phyloP scores from a whole-genome alignment of 2,329 filamentous ascomycete species.

The Fusarium pininemorale region DNA sequence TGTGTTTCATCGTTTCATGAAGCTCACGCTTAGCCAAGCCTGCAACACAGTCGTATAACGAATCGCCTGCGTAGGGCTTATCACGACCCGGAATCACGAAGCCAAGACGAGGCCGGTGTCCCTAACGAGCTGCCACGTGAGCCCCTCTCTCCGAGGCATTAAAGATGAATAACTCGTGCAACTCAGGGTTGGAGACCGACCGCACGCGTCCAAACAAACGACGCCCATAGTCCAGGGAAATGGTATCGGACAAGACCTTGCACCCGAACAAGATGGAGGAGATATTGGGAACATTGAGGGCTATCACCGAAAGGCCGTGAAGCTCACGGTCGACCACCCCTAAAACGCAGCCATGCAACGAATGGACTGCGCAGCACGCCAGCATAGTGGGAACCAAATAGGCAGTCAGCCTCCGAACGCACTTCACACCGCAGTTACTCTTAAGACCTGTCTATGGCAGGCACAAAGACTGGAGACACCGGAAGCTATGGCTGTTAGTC shows the following conservation, averaged over 20 bases:
- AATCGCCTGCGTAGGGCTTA: too few species aligned
- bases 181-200: not conserved
- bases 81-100: too few species aligned
- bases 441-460: not conserved
- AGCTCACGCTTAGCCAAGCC: too few species aligned
- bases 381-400: not conserved
- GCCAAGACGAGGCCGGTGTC: not conserved
- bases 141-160: not conserved
- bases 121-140: rapidly evolving
- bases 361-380: not conserved
- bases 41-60: too few species aligned
- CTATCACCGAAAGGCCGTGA: not conserved
- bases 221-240: not conserved
- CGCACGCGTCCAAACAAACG: not conserved
- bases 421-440: not conserved
- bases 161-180: not conserved
- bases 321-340: not conserved
- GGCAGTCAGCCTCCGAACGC: not conserved
- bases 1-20: too few species aligned
- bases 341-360: not conserved
- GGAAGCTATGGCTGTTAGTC: not conserved
- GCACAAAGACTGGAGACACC: not conserved
- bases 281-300: too few species aligned
- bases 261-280: too few species aligned
- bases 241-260: too few species aligned